These are phyloP conservation scores for Aegilops bicornis DNA, from an alignment of 176 grass and related monocot genomes.

Conservation along the genomic window DNA sequence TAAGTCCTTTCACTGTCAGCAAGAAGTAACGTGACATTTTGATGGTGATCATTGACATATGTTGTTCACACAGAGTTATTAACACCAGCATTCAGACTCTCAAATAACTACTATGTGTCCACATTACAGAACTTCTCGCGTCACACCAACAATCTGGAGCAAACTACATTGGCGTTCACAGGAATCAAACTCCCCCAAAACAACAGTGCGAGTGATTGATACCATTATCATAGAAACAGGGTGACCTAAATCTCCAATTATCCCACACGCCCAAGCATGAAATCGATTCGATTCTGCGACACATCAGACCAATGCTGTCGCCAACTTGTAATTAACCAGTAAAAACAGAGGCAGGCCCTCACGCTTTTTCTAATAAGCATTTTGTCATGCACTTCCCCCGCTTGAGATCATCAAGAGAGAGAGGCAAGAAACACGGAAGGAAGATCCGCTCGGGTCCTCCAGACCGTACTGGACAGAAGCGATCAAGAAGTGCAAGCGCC, in stretches of 20 bases:
- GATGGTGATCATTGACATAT: not conserved
- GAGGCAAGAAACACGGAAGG: not conserved
- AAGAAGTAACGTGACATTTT: not conserved
- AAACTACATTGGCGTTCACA: not conserved
- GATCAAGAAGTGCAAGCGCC: not conserved
- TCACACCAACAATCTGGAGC: not conserved
- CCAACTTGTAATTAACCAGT: not conserved
- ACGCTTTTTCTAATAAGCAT: not conserved
- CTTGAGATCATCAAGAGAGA: not conserved
- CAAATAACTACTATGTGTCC: not conserved
- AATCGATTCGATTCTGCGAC: not conserved
- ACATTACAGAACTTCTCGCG: not conserved
- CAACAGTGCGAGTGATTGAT: not conserved
- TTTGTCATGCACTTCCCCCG: not conserved
- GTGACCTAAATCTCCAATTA: not conserved
- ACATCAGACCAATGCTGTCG: not conserved
- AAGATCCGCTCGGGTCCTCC: not conserved
- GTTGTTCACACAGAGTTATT: not conserved
- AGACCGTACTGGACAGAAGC: not conserved
- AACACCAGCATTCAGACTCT: not conserved
- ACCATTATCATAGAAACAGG: not conserved
- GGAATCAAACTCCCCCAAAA: not conserved
- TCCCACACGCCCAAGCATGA: not conserved
- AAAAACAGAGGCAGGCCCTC: not conserved
- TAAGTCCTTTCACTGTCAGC: conserved; percentile 8